Base-by-base conservation (phyloP, 192 early-diverging fungal genomes). In the Gryganskiella cystojenkinii region DNA sequence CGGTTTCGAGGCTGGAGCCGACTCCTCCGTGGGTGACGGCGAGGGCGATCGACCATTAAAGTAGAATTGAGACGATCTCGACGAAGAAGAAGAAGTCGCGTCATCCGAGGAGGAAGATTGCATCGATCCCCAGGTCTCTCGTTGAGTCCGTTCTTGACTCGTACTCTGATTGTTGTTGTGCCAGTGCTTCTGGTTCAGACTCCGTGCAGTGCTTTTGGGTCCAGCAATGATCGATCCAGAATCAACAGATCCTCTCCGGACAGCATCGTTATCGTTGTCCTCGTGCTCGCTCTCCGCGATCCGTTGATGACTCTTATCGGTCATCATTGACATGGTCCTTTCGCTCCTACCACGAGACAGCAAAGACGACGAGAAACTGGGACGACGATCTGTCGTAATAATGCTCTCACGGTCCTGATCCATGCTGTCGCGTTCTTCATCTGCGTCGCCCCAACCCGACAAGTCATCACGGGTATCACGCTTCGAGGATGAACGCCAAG, bases 381-480 rank as follows among this genome's bases (percentile, higher is more conserved):
- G 31, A 4, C 58, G 6, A 19, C 52, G 40, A 40, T 4, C 52
- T 31, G 31, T 35, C 55, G 35, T 14, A 20, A 28, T 56, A 10
- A 54, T 28, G n/a, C 52, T 30, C 17, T 30, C 24, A 19, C 34
- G 51, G n/a, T 22, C 24, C 15, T 64, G 24, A 46, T 65, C 40
- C 25, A 53, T 40, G 35, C 42, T 50, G 30, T 40, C n/a, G 17
- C 50, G 42, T 9, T 67, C 45, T 3, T 61, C 64, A 22, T 50
- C 52, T 2, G 30, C 55, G 19, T 59, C n/a, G n/a, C n/a, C 74
- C 74, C 74, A 78, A 20, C 74, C 74, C 8, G 74, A 68, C 46
- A 78, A 19, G 50, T 78, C 74, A 43, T 78, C 74, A 6, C 74
- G 74, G 14, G 74, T 78, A 34, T 78, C 62, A 15, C 74, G 61